Conservation (phyloP, 2,329 filamentous ascomycete genomes). For the Pseudocercospora eumusae region DNA sequence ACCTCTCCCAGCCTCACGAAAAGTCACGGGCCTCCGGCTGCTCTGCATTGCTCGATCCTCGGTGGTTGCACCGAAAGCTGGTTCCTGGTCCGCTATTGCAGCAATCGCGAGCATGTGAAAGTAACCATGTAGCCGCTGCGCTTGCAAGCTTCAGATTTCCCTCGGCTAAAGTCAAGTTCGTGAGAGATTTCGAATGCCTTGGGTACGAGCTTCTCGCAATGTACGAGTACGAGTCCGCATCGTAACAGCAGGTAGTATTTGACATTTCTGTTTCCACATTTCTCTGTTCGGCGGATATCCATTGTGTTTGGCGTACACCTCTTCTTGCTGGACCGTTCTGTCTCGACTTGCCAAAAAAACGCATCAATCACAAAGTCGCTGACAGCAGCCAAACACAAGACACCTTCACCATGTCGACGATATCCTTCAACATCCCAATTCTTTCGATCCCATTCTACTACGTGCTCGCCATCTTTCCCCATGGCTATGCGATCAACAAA, state of each 20-base stretch:
- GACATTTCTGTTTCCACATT: not conserved
- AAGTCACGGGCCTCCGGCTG: no score
- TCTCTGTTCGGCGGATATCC: not conserved
- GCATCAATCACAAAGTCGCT: not conserved
- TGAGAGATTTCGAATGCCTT: not conserved
- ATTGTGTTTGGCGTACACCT: not conserved
- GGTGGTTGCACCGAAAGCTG: not conserved
- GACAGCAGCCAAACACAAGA: not conserved
- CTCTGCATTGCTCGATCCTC: not conserved
- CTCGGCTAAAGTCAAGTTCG: not conserved
- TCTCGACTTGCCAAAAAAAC: not conserved
- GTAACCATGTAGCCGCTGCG: no score
- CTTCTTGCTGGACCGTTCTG: not conserved
- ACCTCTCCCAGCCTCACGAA: not conserved
- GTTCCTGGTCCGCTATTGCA: not conserved
- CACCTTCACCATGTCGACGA: slow-evolving; percentile 21
- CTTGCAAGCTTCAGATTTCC: not conserved
- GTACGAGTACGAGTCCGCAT: not conserved
- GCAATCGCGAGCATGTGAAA: not conserved
- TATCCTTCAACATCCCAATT: slow-evolving; percentile 43
- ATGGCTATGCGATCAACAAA: slow-evolving; percentile 43
- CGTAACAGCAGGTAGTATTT: not conserved
- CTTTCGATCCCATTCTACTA: slow-evolving; percentile 50
- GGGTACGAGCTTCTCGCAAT: not conserved
- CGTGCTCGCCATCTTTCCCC: slow-evolving; percentile 46